Percentiles rank a stretch among this genome's conserved stretches.
Conservation (phyloP, 2,329 filamentous ascomycete genomes). For the Stachybotrys echinatus region DNA sequence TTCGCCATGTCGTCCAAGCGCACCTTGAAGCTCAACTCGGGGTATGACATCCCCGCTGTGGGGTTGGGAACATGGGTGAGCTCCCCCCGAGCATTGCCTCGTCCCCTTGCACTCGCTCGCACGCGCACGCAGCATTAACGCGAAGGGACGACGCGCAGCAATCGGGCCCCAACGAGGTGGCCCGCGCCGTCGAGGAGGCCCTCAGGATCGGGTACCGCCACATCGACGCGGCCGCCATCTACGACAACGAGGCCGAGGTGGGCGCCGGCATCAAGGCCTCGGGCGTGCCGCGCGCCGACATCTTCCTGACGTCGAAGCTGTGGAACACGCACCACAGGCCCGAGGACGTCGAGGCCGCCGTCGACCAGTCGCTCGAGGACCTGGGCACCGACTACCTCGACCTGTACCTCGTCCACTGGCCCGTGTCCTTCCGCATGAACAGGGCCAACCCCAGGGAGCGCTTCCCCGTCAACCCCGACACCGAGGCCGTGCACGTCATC, state of each 20-base stretch:
- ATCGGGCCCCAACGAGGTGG: slow-evolving; percentile 47
- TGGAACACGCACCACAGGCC: slow-evolving; percentile 53
- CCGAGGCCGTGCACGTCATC: slow-evolving; percentile 34
- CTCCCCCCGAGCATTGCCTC: background rate
- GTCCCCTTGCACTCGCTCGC: background rate
- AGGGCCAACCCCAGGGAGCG: slow-evolving; percentile 34
- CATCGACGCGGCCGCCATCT: slow-evolving; percentile 43
- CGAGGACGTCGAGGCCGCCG: slow-evolving; percentile 40
- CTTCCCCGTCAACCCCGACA: slow-evolving; percentile 33
- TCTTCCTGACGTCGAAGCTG: slow-evolving; percentile 53
- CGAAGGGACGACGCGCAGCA: background rate
- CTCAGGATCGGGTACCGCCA: slow-evolving; percentile 38
- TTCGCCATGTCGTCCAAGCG: slow-evolving; percentile 16
- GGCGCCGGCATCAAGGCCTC: slow-evolving; percentile 35
- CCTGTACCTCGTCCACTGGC: slow-evolving; percentile 46
- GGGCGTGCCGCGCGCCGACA: slow-evolving; percentile 30
- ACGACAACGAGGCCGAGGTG: slow-evolving; percentile 38
- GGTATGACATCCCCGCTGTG: slow-evolving; percentile 23
- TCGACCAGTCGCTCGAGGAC: slow-evolving; percentile 42
- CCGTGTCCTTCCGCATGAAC: slow-evolving; percentile 37
- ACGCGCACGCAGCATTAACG: background rate
- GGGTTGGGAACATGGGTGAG: slow-evolving; percentile 27
- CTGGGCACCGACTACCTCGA: slow-evolving; percentile 48
- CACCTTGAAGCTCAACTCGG: slow-evolving; percentile 23
- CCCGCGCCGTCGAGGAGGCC: slow-evolving; percentile 33